Conservation (phyloP, 2,329 filamentous ascomycete species). For the Exutisphaerella laricina region DNA sequence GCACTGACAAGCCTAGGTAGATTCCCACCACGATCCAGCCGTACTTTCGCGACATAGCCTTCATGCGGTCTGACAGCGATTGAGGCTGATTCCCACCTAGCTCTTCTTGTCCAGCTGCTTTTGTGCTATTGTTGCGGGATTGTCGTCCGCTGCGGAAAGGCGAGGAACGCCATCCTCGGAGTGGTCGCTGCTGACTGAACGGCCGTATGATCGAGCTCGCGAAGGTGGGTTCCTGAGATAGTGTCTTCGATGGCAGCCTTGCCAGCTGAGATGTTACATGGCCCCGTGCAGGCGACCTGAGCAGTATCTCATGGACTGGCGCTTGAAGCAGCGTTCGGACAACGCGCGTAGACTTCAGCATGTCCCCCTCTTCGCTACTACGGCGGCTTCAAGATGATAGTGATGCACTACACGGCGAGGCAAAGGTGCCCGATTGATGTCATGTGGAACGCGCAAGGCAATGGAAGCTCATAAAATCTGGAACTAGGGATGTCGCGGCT, state of each 20-base stretch:
- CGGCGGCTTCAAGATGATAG: too few relatives aligned
- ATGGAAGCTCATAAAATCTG: neutral
- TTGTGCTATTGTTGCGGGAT: conserved; percentile 35
- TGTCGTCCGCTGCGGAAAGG: conserved; percentile 20
- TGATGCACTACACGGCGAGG: too few relatives aligned
- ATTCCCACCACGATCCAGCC: conserved; percentile 92
- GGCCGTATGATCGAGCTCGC: conserved; percentile 8
- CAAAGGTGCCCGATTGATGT: too few relatives aligned
- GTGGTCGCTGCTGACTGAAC: conserved; percentile 1
- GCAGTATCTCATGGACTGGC: conserved; percentile 9
- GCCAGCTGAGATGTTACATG: conserved; percentile 8
- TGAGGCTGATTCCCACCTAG: conserved; percentile 13
- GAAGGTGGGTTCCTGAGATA: conserved; percentile 10
- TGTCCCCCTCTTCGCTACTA: too few relatives aligned
- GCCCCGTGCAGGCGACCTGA: conserved; percentile 9
- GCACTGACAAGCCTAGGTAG: conserved; percentile 72
- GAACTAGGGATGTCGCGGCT: neutral
- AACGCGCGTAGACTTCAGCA: conserved; percentile 16
- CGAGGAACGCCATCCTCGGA: conserved; percentile 16
- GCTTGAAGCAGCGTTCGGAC: conserved; percentile 13
- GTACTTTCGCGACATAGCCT: conserved; percentile 83
- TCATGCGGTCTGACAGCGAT: conserved; percentile 59
- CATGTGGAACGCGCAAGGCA: neutral
- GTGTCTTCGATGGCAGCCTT: conserved; percentile 7
- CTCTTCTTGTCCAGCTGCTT: conserved; percentile 13